Conservation (phyloP, 768 basidiomycete genomes). For the Cubamyces lactineus region DNA sequence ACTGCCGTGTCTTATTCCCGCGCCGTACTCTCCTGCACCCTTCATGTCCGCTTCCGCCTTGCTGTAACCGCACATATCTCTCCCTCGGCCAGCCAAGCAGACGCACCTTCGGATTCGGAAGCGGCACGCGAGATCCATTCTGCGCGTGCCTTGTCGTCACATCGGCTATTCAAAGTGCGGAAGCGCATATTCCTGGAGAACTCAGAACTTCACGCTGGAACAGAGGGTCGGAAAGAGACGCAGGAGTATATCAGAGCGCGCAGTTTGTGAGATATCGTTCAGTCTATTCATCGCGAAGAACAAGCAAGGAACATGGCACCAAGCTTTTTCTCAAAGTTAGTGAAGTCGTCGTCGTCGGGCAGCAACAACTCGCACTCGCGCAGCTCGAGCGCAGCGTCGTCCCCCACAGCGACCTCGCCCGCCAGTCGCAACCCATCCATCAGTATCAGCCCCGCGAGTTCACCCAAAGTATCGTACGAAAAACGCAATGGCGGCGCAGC, state of each 20-base stretch:
- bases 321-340: constrained; percentile 36
- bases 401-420: constrained; percentile 19
- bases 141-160: constrained; percentile 18
- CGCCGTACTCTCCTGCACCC: not conserved
- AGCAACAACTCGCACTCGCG: constrained; percentile 24
- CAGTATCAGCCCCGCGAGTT: constrained; percentile 16
- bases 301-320: constrained; percentile 28
- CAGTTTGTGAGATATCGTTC: constrained; percentile 1
- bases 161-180: constrained; percentile 11
- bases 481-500: constrained; percentile 8
- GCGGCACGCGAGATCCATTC: constrained; percentile 30
- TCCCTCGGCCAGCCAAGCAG: constrained; percentile 23
- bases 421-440: constrained; percentile 25
- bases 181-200: not conserved
- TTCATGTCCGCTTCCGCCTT: constrained; percentile 2
- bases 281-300: not conserved
- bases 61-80: constrained; percentile 18
- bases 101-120: constrained; percentile 29
- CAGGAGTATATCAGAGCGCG: not conserved
- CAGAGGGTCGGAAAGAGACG: not conserved
- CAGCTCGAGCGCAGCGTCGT: constrained; percentile 23
- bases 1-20: not conserved
- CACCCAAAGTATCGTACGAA: constrained; percentile 4
- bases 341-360: constrained; percentile 24
- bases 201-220: not conserved